Percentiles rank a stretch among this genome's conserved stretches.
These are phyloP conservation scores for Lactarius akahatsu DNA, from an alignment of 768 basidiomycete genomes.

Conservation along the genomic window DNA sequence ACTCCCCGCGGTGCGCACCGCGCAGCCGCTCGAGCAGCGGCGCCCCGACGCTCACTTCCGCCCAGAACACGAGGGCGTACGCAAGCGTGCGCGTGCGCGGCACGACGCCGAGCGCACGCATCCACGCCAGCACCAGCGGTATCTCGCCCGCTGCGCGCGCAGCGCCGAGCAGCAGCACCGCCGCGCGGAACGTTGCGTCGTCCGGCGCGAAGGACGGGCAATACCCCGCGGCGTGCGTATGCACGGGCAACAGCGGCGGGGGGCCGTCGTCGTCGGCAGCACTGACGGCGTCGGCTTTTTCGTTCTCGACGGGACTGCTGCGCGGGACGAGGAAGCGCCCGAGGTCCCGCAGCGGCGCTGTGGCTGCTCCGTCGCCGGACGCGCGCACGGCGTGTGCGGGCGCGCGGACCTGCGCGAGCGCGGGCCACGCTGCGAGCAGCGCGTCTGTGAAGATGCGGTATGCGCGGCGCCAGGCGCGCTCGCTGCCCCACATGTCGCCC, in stretches of 20 bases:
- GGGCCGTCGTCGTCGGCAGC: not conserved
- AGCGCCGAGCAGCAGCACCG: constrained; percentile 60
- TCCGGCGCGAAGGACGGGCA: constrained; percentile 49
- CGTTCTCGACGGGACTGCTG: not conserved
- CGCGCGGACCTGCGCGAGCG: constrained; percentile 36
- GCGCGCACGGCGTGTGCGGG: constrained; percentile 42
- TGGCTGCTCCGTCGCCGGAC: constrained; percentile 30
- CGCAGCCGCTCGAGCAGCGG: constrained; percentile 54
- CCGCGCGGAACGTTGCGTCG: constrained; percentile 53
- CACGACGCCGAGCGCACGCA: constrained; percentile 54
- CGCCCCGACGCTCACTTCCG: constrained; percentile 62
- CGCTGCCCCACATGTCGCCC: constrained; percentile 35
- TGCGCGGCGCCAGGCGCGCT: constrained; percentile 47
- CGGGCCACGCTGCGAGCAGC: constrained; percentile 57
- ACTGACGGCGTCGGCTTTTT: not conserved
- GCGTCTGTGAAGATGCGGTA: constrained; percentile 54
- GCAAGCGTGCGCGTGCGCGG: constrained; percentile 60
- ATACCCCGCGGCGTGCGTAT: constrained; percentile 13
- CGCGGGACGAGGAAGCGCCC: constrained; percentile 32
- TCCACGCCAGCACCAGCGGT: constrained; percentile 69
- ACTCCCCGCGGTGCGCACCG: constrained; percentile 29
- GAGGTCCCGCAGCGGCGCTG: constrained; percentile 35
- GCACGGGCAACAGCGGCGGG: constrained; percentile 27
- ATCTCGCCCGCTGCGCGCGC: constrained; percentile 55
- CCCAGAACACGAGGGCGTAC: constrained; percentile 66